phyloP scores from a whole-genome alignment of 2,329 filamentous ascomycete species.

The Xylariomycetidae sp. region DNA sequence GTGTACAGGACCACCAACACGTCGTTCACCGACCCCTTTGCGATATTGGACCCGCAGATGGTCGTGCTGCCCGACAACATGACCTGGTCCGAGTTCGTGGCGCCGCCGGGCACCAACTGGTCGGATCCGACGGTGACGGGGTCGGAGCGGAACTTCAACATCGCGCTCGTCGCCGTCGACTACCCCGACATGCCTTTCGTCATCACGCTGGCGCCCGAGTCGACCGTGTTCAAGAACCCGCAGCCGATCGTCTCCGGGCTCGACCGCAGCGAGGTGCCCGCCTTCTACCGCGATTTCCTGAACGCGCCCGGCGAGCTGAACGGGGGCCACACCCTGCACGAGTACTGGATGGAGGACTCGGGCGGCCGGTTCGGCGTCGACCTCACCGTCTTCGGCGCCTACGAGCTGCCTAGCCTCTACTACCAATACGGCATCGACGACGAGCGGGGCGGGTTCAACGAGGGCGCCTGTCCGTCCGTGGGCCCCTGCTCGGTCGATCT shows the following conservation, averaged over 20 bases:
- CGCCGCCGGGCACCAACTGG: constrained; percentile 45
- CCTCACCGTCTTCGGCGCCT: constrained; percentile 47
- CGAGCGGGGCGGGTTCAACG: constrained; percentile 36
- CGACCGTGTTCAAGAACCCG: constrained; percentile 47
- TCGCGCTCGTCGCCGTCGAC: constrained; percentile 49
- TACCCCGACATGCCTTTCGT: constrained; percentile 46
- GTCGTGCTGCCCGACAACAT: constrained; percentile 51
- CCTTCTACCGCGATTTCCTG: constrained; percentile 46
- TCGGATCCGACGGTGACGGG: constrained; percentile 39
- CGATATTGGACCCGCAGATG: constrained; percentile 45
- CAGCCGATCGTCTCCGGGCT: constrained; percentile 37
- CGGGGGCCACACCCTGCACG: constrained; percentile 47
- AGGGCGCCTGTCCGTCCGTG: constrained; percentile 38
- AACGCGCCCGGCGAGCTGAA: constrained; percentile 47
- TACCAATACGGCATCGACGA: constrained; percentile 49
- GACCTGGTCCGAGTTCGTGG: constrained; percentile 45
- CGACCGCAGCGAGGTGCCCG: constrained; percentile 40
- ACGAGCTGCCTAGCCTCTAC: constrained; percentile 40
- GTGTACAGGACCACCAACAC: no score
- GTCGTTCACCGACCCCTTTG: constrained; percentile 40
- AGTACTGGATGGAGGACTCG: constrained; percentile 56
- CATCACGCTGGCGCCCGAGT: constrained; percentile 39
- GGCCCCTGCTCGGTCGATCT: constrained; percentile 42
- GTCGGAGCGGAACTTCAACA: constrained; percentile 48
- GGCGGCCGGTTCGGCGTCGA: constrained; percentile 48